Percentiles rank a stretch among this genome's conserved stretches.
Evolutionary conservation across 768 basidiomycete species (phyloP).

Genomic region (Imleria badia): DNA sequence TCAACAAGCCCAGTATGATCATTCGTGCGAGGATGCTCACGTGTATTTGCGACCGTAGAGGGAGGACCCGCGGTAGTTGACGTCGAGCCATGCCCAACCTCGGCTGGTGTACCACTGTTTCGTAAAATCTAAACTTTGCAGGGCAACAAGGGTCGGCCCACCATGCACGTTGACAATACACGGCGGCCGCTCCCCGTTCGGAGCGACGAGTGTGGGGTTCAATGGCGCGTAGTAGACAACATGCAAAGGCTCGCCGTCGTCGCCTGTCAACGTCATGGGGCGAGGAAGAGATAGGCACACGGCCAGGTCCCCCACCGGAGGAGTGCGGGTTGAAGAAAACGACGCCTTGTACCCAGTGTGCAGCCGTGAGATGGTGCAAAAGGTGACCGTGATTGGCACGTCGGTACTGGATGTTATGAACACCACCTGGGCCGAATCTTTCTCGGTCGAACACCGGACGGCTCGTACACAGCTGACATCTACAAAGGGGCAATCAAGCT

Average conservation of each 20-base stretch:
- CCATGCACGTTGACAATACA: slow-evolving; percentile 5
- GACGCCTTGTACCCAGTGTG: background rate
- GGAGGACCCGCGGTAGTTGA: slow-evolving; percentile 5
- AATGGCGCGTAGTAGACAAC: background rate
- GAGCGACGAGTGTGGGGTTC: background rate
- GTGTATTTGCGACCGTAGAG: slow-evolving; percentile 1
- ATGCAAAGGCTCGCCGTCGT: background rate
- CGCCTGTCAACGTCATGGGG: background rate
- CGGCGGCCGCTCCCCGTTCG: background rate
- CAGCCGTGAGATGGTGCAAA: background rate
- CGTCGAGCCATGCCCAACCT: slow-evolving; percentile 6
- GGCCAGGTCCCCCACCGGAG: background rate
- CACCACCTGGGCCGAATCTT: background rate
- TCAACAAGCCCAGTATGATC: background rate
- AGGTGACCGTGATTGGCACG: background rate
- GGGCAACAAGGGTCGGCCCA: background rate
- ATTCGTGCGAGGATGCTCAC: background rate
- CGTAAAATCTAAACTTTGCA: background rate
- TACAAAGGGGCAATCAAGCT: slow-evolving; percentile 1
- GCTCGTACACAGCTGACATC: slow-evolving; percentile 3
- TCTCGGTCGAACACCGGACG: background rate
- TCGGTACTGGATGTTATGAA: slow-evolving; percentile 1
- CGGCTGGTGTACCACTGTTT: slow-evolving; percentile 7
- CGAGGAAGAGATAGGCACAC: background rate
- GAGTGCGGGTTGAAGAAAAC: background rate